A percentile compares a stretch with the other conserved stretches of the same genome.
Conservation (phyloP, 179 eudicot species). For the Pouteria campechiana region DNA sequence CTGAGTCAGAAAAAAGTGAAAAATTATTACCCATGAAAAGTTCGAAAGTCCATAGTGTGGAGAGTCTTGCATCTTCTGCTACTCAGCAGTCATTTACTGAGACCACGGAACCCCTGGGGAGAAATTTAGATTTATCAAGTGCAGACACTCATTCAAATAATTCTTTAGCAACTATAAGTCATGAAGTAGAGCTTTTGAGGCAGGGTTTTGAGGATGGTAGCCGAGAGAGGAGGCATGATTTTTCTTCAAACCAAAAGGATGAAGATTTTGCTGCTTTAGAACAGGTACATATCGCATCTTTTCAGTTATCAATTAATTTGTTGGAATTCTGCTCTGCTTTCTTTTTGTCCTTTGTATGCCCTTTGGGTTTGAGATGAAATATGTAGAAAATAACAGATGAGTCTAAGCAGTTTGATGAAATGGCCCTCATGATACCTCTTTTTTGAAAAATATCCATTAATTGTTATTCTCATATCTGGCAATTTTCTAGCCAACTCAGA, state of each 20-base stretch:
- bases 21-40: too few relatives aligned
- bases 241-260: constrained; percentile 45
- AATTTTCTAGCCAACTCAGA: neutral
- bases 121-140: constrained; percentile 8
- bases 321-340: too few relatives aligned
- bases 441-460: too few relatives aligned
- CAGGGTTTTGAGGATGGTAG: constrained; percentile 14
- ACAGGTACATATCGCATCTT: too few relatives aligned
- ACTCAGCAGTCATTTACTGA: constrained; percentile 9
- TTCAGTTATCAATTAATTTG: too few relatives aligned
- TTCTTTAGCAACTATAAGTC: constrained; percentile 14
- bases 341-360: neutral
- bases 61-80: constrained; percentile 23
- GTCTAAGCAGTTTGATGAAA: too few relatives aligned
- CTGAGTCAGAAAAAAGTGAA: constrained; percentile 23
- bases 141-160: constrained; percentile 3
- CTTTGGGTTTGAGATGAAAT: too few relatives aligned
- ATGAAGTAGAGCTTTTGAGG: constrained; percentile 10
- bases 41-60: constrained; percentile 17
- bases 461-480: neutral
- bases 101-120: constrained; percentile 17
- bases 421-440: too few relatives aligned
- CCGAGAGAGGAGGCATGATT: constrained; percentile 28
- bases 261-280: constrained; percentile 96
- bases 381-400: too few relatives aligned